Base-by-base conservation (phyloP, 176 grass and related monocot species). In the Bromus sterilis region DNA sequence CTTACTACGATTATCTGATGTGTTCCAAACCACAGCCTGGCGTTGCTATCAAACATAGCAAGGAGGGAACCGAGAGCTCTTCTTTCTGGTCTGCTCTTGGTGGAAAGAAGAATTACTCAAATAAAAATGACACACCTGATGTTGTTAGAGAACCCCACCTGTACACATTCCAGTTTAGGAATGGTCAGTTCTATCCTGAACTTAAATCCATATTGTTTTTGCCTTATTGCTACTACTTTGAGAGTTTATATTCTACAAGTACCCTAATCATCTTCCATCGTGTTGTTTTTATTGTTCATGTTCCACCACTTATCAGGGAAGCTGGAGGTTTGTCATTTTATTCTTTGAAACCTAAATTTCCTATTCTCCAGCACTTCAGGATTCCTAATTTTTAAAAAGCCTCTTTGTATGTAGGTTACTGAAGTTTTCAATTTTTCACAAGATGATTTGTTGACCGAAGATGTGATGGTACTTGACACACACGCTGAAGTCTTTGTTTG, bases 361-460 rank as follows among this genome's bases (percentile, higher is more conserved):
- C 57, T 34, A 66, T 80, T n/a, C 21, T 75, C 51, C n/a, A 73
- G 36, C 9, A 57, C 77, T 72, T 71, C 53, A 36, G 14, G 18
- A 80, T 62, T 80, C 39, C 33, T 9, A 35, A 76, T 53, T 56
- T 14, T 56, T 82, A 30, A 60, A 31, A 85, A 42, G 12, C 51
- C 73, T 71, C 14, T 77, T 18, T 89, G 41, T 72, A n/a, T 78
- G 31, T 58, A 98, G 92, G 88, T 95, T 79, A 79, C 71, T 14
- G 92, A 98, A 81, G 78, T 95, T 82, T 95, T 74, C 71, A 98
- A 98, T 86, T 98, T 95, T 86, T 93, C 92, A 58, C 95, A 98
- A 98, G 95, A 98, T 82, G 92, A 98, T 87, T 81, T 98, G 36
- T 86, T 98, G 80, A 95, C 96, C 4, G 96, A 98, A 87, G 96